These are phyloP conservation scores for Suillus subaureus DNA, from an alignment of 768 basidiomycete genomes.

Conservation along the genomic window DNA sequence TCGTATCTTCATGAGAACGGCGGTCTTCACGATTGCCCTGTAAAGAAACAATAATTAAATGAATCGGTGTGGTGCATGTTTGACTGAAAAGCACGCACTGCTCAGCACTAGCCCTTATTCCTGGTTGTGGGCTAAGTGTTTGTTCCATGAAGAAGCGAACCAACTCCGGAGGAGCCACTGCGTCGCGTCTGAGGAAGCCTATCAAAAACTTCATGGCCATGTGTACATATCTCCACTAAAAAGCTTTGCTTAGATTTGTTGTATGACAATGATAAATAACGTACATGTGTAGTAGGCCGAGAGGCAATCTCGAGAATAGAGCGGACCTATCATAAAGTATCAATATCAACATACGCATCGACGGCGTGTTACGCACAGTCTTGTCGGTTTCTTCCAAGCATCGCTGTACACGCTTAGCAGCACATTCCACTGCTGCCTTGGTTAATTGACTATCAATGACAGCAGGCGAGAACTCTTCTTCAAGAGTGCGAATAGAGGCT, in stretches of 20 bases:
- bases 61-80: not conserved
- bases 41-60: not conserved
- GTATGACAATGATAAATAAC: conserved; percentile 25
- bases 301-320: conserved; percentile 62
- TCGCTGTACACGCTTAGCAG: conserved; percentile 41
- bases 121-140: conserved; percentile 69
- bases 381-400: conserved; percentile 49
- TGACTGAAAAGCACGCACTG: conserved; percentile 42
- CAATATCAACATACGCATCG: conserved; percentile 5
- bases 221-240: conserved; percentile 84
- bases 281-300: conserved; percentile 70
- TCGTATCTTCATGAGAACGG: conserved; percentile 73
- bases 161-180: conserved; percentile 50
- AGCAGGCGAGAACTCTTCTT: conserved; percentile 48
- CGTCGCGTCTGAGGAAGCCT: conserved; percentile 66
- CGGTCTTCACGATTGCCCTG: conserved; percentile 69
- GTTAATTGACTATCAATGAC: conserved; percentile 48
- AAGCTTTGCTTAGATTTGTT: conserved; percentile 15
- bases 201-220: conserved; percentile 64
- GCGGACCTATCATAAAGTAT: conserved; percentile 45
- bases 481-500: conserved; percentile 49
- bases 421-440: conserved; percentile 44
- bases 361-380: conserved; percentile 43
- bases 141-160: conserved; percentile 67
- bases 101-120: conserved; percentile 65